Percentiles rank a stretch among this genome's conserved stretches.
phyloP scores from a whole-genome alignment of 2,329 filamentous ascomycete species.

The Fusarium clavum region DNA sequence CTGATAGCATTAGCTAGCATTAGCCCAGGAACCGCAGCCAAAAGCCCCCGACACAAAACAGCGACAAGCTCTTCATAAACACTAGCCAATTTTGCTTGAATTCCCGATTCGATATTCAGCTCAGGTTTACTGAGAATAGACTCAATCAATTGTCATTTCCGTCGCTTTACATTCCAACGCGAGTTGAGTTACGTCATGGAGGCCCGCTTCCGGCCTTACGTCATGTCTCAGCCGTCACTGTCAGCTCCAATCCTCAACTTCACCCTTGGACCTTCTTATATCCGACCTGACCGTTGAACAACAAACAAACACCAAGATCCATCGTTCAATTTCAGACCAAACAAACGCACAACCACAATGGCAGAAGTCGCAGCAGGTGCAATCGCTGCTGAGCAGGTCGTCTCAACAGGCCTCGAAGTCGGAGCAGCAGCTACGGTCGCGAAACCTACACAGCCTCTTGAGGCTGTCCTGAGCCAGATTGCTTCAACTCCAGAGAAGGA shows the following conservation, averaged over 20 bases:
- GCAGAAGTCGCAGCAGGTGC: conserved; percentile 40
- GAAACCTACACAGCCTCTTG: conserved; percentile 35
- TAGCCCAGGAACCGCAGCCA: neutral
- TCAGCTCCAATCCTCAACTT: neutral
- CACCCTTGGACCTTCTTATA: neutral
- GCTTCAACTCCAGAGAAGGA: conserved; percentile 26
- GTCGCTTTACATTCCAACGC: conserved; percentile 3
- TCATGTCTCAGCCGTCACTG: conserved; percentile 19
- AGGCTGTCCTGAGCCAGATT: conserved; percentile 37
- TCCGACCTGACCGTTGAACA: neutral
- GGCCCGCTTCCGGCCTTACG: conserved; percentile 17
- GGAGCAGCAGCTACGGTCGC: conserved; percentile 34
- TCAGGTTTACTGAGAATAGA: neutral
- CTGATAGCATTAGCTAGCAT: neutral
- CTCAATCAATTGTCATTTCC: neutral
- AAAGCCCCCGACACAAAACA: neutral
- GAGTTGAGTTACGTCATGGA: conserved; percentile 10
- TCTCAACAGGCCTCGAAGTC: conserved; percentile 36
- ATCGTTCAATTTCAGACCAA: no score
- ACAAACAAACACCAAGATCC: neutral
- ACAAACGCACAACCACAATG: conserved; percentile 2
- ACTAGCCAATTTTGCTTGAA: no score
- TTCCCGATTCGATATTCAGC: neutral
- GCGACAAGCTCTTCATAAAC: neutral
- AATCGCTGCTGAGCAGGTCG: conserved; percentile 32